phyloP scores from a whole-genome alignment of 1,284 basidiomycete genomes.

The Malassezia brasiliensis region DNA sequence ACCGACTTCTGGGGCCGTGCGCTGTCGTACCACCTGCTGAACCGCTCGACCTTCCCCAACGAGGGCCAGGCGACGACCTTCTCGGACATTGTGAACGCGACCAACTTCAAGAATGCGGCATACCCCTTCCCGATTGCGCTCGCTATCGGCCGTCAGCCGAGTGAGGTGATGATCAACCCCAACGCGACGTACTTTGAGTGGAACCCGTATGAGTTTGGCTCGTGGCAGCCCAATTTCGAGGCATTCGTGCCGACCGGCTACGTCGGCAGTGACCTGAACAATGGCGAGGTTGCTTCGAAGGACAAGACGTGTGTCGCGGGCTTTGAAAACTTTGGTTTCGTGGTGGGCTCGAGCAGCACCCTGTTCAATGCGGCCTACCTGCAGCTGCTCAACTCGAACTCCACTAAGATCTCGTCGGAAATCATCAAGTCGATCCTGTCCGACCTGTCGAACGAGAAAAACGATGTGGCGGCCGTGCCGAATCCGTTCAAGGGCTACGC shows the following conservation, averaged over 20 bases:
- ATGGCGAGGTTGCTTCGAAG: constrained; percentile 22
- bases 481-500: constrained; percentile 51
- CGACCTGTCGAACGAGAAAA: constrained; percentile 35
- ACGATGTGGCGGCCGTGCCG: constrained; percentile 51
- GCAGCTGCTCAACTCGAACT: constrained; percentile 20
- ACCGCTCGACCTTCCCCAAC: constrained; percentile 27
- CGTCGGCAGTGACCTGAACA: constrained; percentile 30
- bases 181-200: constrained; percentile 52
- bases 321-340: constrained; percentile 37
- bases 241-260: constrained; percentile 42
- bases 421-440: constrained; percentile 26
- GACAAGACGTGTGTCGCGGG: constrained; percentile 27
- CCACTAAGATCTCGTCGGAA: constrained; percentile 22
- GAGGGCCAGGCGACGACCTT: constrained; percentile 33
- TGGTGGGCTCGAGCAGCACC: constrained; percentile 40
- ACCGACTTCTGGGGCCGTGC: constrained; percentile 45
- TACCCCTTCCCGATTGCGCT: constrained; percentile 51
- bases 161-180: constrained; percentile 48
- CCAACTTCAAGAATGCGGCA: constrained; percentile 25
- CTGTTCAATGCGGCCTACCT: constrained; percentile 49
- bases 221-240: constrained; percentile 49
- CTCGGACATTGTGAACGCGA: constrained; percentile 34
- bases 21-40: constrained; percentile 37
- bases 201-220: constrained; percentile 52
- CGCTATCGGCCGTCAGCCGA: constrained; percentile 51